Evolutionary conservation across 495 filamentous ascomycete species (phyloP), one percentile per base, ranked within the genome.

Genomic region (Chlorociboria aeruginascens): DNA sequence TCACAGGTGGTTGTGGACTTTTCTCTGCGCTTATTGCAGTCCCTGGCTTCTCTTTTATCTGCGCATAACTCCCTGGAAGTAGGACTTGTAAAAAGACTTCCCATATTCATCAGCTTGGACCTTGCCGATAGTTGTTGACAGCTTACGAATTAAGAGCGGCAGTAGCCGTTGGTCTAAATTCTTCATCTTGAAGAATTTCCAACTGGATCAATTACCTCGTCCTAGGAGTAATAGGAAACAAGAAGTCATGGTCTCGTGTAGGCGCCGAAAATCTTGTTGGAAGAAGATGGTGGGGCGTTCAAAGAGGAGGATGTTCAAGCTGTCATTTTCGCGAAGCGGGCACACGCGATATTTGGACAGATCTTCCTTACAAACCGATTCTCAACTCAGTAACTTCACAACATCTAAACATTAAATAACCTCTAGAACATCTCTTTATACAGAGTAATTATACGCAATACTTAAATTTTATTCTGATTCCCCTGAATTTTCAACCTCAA

Each of bases 111-210:
- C 38, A 53, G 51, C 39, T 45, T 7, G 43, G 39, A 28, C 8
- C n/a, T 11, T 43, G 6, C 14, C 32, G 32, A 13, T 25, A 25
- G 29, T 37, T 20, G 31, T n/a, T 48, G 33, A 41, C 38, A 32
- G 49, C 56, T 8, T 55, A 59, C 56, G 40, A 32, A 55, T 42
- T 39, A 53, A 41, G 32, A 55, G 55, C 46, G 52, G 51, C 46
- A 59, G 43, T 14, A 51, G 43, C 50, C 46, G 52, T 44, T 43
- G 43, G 33, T 42, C 49, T 43, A 36, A 40, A 34, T 44, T 31
- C 49, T 48, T 55, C 56, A 55, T 59, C 12, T 36, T 55, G 52
- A 37, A 45, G 13, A 47, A 30, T 13, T 40, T 45, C 45, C 17
- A 33, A 29, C 38, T 53, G 37, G n/a, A 43, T 30, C 33, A 48